Base-by-base conservation (phyloP, 2,329 filamentous ascomycete genomes). In the Nemania serpens region DNA sequence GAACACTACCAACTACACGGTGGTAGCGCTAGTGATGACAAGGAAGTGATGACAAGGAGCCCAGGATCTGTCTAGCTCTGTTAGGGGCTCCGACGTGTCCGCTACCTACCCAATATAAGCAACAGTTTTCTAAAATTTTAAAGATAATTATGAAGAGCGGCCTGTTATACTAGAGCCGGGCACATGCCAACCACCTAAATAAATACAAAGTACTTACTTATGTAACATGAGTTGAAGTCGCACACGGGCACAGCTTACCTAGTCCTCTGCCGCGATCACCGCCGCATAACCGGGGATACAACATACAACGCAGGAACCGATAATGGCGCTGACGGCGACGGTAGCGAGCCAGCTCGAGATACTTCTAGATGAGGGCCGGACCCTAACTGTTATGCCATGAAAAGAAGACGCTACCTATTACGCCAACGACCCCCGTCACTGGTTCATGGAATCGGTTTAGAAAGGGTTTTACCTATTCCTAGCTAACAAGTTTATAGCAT, bases 401-500 rank as follows among this genome's bases (percentile, higher is more conserved):
- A 34, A 36, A 42, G 15, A 47, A 22, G 18, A 57, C 13, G 34
- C 15, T 41, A 2, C 15, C 39, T 15, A 51, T 46, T 39, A 13
- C 39, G 29, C 17, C 13, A 6, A n/a, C 7, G 7, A 36, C 41
- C 42, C 42, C n/a, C 48, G 47, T 48, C 41, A 41, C 34, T 50
- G 22, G 43, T 58, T 45, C 33, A 54, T 52, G 41, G 20, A 51
- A 59, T 52, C 48, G 34, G 48, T 43, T 29, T 42, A 43, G 46
- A 50, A 29, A 29, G 25, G 25, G 3, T 29, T 29, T 33, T 43
- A 51, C 34, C 43, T 54, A 53, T 48, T 51, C 39, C 47, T 50
- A 61, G 57, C 41, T 39, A 20, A n/a, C 18, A n/a, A n/a, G n/a
- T 22, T 63, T 15, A 34, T 37, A 54, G 34, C 42, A 50, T 54